phyloP scores from a whole-genome alignment of 192 early-diverging fungal species.

The Cladochytrium replicatum region DNA sequence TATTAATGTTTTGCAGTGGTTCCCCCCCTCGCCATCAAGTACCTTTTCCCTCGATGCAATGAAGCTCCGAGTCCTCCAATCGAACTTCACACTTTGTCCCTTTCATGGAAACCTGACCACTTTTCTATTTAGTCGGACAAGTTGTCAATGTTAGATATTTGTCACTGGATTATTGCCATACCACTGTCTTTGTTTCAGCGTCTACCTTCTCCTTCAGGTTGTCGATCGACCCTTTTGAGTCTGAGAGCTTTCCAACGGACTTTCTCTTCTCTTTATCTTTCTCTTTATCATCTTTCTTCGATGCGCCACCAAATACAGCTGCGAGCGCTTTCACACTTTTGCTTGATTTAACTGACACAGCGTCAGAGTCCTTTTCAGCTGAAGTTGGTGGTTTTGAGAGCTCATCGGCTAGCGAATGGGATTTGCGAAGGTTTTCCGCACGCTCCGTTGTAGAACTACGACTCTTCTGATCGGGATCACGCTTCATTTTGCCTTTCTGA shows the following conservation, averaged over 20 bases:
- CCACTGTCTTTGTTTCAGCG: slow-evolving; percentile 5
- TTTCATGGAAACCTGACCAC: slow-evolving; percentile 19
- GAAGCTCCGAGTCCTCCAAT: slow-evolving; percentile 22
- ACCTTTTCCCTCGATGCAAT: slow-evolving; percentile 36
- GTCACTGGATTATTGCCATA: slow-evolving; percentile 2
- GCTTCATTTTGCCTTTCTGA: background rate
- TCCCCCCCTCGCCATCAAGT: background rate
- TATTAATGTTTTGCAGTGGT: background rate
- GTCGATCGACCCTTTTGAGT: background rate
- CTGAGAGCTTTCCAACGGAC: background rate
- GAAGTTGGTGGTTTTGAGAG: background rate
- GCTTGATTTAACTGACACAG: background rate
- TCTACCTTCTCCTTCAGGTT: slow-evolving; percentile 1
- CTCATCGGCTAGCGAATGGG: background rate
- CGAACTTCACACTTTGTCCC: slow-evolving; percentile 27
- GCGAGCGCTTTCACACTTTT: background rate
- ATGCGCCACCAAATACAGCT: background rate
- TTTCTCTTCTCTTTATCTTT: background rate
- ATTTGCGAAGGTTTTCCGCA: no score
- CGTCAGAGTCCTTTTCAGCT: background rate
- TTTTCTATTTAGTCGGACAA: slow-evolving; percentile 6
- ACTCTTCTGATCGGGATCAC: background rate
- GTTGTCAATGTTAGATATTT: background rate
- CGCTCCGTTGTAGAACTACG: no score
- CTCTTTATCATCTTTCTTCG: background rate